A percentile compares a stretch with the other conserved stretches of the same genome.
Conservation (phyloP, 345 rosid genomes). For the thale cress (Arabidopsis thaliana) region DNA sequence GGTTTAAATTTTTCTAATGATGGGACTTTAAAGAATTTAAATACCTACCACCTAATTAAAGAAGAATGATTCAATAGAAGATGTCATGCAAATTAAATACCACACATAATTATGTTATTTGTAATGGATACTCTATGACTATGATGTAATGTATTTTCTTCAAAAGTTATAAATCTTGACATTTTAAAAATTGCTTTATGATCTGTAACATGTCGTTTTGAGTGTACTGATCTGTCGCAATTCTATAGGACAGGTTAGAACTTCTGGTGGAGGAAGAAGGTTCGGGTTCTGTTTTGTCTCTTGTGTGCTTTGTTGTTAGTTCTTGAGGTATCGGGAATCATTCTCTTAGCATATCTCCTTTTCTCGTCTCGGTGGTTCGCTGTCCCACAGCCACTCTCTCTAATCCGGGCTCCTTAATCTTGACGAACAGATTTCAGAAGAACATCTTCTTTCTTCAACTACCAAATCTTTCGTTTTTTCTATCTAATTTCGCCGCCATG, state of each 20-base stretch:
- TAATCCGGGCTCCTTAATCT: conserved; percentile 2
- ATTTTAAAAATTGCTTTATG: too few relatives aligned
- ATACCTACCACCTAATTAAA: background rate
- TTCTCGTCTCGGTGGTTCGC: conserved; percentile 8
- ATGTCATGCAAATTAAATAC: background rate
- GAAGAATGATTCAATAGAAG: background rate
- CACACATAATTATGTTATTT: too few relatives aligned
- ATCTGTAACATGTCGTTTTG: background rate
- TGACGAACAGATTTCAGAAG: background rate
- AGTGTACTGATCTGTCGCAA: background rate
- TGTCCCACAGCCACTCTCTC: background rate
- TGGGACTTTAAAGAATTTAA: background rate
- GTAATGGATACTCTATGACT: too few relatives aligned
- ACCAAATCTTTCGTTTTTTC: conserved; percentile 1
- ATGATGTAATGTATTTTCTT: too few relatives aligned
- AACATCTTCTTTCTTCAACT: background rate
- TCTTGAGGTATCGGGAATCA: conserved; percentile 36
- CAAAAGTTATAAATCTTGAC: too few relatives aligned
- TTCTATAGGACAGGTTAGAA: background rate
- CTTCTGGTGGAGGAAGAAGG: conserved; percentile 9
- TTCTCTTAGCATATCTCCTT: conserved; percentile 31
- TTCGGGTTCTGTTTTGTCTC: background rate
- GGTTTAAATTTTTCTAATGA: background rate
- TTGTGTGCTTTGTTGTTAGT: background rate
- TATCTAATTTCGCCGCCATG: conserved; percentile 33